These are phyloP conservation scores for Solanum acaule DNA, from an alignment of 257 asterid genomes.

Conservation along the genomic window DNA sequence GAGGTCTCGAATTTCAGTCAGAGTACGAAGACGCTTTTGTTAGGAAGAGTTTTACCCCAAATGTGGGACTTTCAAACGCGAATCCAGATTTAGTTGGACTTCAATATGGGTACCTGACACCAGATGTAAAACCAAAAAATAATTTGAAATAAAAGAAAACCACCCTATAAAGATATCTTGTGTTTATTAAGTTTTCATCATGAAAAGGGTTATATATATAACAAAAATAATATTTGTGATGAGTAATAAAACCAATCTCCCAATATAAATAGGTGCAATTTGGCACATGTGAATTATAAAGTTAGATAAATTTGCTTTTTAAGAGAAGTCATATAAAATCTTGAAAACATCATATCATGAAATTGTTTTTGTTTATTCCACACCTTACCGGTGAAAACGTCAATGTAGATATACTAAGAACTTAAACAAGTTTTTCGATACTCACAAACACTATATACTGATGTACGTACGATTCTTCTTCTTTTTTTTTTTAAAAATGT, in stretches of 20 bases:
- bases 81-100: too few species aligned
- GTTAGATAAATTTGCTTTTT: neutral
- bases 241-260: neutral
- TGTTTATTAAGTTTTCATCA: neutral
- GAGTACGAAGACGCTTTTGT: neutral
- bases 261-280: neutral
- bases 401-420: neutral
- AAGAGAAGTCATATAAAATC: neutral
- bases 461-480: neutral
- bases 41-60: too few species aligned
- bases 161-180: neutral
- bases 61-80: neutral
- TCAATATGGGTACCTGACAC: too few species aligned
- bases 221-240: neutral
- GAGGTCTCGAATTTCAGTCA: too few species aligned
- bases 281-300: neutral
- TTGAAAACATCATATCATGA: neutral
- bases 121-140: neutral
- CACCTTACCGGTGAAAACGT: neutral
- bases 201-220: neutral
- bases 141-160: neutral
- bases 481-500: rapidly evolving
- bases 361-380: neutral
- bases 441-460: neutral
- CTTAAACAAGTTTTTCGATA: conserved; percentile 7